A percentile compares a stretch with the other conserved stretches of the same genome.
Evolutionary conservation across 345 rosid species (phyloP).

Genomic region (Eutrema heterophyllum): DNA sequence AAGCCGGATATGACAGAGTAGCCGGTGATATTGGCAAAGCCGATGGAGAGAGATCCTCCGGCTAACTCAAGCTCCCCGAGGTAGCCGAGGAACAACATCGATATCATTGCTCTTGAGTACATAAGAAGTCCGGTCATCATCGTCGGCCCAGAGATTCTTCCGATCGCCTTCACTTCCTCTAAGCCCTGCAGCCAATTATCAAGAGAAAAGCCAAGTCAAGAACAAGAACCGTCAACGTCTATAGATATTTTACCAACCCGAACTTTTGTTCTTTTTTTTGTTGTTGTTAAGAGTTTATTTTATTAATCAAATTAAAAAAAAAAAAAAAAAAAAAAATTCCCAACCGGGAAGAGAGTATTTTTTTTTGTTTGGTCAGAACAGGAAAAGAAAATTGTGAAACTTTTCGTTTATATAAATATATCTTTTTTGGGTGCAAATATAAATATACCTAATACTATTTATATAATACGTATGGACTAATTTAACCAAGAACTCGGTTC

Average conservation of each 20-base stretch:
- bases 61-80: constrained; percentile 96
- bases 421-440: too few species aligned
- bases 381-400: not conserved
- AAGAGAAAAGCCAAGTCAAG: constrained; percentile 9
- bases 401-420: too few species aligned
- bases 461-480: not conserved
- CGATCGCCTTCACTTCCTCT: constrained; percentile 78
- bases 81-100: constrained; percentile 96
- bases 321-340: not conserved
- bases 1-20: constrained; percentile 97
- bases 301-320: not conserved
- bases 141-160: constrained; percentile 87
- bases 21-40: constrained; percentile 95
- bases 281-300: not conserved
- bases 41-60: constrained; percentile 91
- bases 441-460: too few species aligned
- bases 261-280: not conserved
- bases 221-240: constrained; percentile 16
- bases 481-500: not conserved
- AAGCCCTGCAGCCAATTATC: constrained; percentile 46
- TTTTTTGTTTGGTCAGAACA: not conserved
- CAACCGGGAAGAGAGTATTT: not conserved
- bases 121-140: constrained; percentile 76
- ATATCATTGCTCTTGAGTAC: constrained; percentile 92
- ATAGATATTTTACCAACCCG: constrained; percentile 10